Percentiles rank a stretch among this genome's conserved stretches.
These are phyloP conservation scores for Alternaria panax DNA, from an alignment of 2,329 filamentous ascomycete species.

Conservation along the genomic window DNA sequence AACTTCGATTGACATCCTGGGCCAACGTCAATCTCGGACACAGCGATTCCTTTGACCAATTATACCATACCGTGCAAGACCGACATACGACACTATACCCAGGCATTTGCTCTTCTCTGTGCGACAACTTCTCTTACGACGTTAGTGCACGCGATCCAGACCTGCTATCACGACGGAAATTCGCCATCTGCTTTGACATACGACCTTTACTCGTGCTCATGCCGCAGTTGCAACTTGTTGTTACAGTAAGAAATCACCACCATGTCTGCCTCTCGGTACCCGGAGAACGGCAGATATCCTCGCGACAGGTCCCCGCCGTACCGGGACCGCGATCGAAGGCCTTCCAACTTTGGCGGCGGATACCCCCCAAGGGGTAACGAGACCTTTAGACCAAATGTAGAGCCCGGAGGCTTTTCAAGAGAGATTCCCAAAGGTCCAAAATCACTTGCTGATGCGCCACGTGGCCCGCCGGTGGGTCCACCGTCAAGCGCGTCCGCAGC, in stretches of 20 bases:
- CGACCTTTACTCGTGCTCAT: constrained; percentile 19
- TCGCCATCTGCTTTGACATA: background rate
- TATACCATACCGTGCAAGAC: background rate
- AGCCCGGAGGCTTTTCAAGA: constrained; percentile 40
- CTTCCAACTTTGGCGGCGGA: constrained; percentile 67
- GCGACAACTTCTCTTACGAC: background rate
- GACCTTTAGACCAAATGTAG: constrained; percentile 36
- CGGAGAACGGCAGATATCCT: constrained; percentile 48
- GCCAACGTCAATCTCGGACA: constrained; percentile 16
- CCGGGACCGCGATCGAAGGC: constrained; percentile 71
- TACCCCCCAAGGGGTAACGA: constrained; percentile 60
- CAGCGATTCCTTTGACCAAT: constrained; percentile 2
- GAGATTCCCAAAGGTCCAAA: constrained; percentile 85
- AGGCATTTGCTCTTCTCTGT: background rate
- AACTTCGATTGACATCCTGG: constrained; percentile 18
- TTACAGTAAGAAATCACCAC: constrained; percentile 12
- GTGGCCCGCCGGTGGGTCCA: constrained; percentile 46
- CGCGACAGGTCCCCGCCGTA: constrained; percentile 62
- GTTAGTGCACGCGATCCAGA: background rate
- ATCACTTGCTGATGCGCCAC: constrained; percentile 71
- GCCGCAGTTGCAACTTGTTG: constrained; percentile 17
- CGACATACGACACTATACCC: constrained; percentile 1
- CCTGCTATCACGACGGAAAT: constrained; percentile 2
- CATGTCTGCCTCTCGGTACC: constrained; percentile 49
- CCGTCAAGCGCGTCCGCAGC: constrained; percentile 45